Evolutionary conservation across 805 yeast genomes (phyloP).

Genomic region (Candida anglica): DNA sequence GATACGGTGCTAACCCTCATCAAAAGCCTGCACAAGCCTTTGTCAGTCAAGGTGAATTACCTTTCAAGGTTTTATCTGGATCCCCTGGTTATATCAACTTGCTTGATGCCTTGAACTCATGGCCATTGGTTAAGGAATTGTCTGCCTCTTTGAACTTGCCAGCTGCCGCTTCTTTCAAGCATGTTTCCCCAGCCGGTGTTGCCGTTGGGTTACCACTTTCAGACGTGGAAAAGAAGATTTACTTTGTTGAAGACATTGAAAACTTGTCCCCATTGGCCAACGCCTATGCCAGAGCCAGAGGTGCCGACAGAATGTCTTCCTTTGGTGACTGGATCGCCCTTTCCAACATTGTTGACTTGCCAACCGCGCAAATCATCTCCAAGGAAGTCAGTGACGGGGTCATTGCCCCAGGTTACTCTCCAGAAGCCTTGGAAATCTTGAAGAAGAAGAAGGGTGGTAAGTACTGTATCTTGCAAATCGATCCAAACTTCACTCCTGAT

Average conservation of each 20-base stretch:
- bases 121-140: slow-evolving; percentile 98
- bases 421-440: slow-evolving; percentile 86
- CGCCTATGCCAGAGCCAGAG: slow-evolving; percentile 99
- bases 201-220: slow-evolving; percentile 94
- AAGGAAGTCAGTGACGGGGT: slow-evolving; percentile 98
- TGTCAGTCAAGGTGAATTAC: slow-evolving; percentile 81
- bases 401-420: slow-evolving; percentile 94
- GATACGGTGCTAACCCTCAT: slow-evolving; percentile 99
- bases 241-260: slow-evolving; percentile 92
- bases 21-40: slow-evolving; percentile 99
- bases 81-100: slow-evolving; percentile 97
- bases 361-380: slow-evolving; percentile 95
- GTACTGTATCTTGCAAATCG: slow-evolving; percentile 94
- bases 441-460: slow-evolving; percentile 95
- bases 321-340: slow-evolving; percentile 98
- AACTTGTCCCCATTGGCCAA: slow-evolving; percentile 94
- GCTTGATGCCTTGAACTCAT: slow-evolving; percentile 93
- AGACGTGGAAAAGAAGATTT: slow-evolving; percentile 89
- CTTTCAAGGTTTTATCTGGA: slow-evolving; percentile 90
- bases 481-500: slow-evolving; percentile 88
- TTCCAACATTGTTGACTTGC: slow-evolving; percentile 91
- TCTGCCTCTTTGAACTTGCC: slow-evolving; percentile 92
- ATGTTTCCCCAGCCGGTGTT: slow-evolving; percentile 98
- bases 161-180: slow-evolving; percentile 98
- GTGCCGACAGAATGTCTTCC: slow-evolving; percentile 99